Base-by-base conservation (phyloP, 2,329 filamentous ascomycete species). In the Ophiostoma sp. region DNA sequence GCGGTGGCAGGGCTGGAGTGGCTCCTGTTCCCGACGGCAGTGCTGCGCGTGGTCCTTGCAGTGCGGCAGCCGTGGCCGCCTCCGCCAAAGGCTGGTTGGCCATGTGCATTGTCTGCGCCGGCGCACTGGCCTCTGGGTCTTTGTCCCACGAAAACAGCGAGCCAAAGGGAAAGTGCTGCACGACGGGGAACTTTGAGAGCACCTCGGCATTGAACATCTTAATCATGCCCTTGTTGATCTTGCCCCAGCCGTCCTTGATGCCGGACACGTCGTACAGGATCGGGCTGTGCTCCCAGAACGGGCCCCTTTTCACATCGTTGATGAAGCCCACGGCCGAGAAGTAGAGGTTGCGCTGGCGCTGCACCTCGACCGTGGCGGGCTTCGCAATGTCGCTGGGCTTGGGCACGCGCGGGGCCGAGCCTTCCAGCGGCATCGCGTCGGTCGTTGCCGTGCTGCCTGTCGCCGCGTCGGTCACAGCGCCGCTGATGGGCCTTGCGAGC, bases 161-260 rank as follows among this genome's bases (percentile, higher is more conserved):
- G 40, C 91, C 91, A 73, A 95, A 94, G 2, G 84, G 86, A 73
- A 95, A 98, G 78, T 99, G 95, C 78, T 99, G 95, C n/a, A 99
- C 92, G 2, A 99, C 95, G 2, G 95, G 95, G 75, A 97, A 97
- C 78, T 99, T 99, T 52, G 91, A 92, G 14, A 99, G 82, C 3
- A 99, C 95, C 80, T 99, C 95, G 18, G 92, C 95, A 73, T 96
- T 93, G 80, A 94, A 99, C 95, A 99, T 99, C 79, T 98, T 99
- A 75, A 99, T 87, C 95, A 99, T 98, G 66, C 95, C 95, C 82
- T 93, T 93, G 79, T 99, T 98, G 75, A 99, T 97, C 81, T 99
- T 99, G 47, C 91, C 95, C 95, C 95, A 99, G n/a, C 95, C 91
- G 68, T 89, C 89, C 73, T 87, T 87, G 72, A 99, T 90, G 11